These are phyloP conservation scores for Colletotrichum chlorophyti DNA, from an alignment of 2,329 filamentous ascomycete species.

Conservation along the genomic window DNA sequence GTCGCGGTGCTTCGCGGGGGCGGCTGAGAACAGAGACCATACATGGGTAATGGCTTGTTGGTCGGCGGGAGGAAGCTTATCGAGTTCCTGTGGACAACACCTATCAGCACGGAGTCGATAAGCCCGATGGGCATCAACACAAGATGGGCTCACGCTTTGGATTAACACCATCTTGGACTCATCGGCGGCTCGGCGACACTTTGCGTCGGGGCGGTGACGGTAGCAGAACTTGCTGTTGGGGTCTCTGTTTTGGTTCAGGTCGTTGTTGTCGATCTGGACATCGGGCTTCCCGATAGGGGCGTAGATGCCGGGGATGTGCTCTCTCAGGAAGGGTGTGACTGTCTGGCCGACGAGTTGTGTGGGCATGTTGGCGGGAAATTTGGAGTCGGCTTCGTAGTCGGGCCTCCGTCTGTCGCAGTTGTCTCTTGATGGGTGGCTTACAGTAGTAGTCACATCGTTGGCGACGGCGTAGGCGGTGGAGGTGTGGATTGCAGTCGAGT, in stretches of 20 bases:
- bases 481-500: not conserved
- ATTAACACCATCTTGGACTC: slow-evolving; percentile 96
- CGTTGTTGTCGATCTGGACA: slow-evolving; percentile 46
- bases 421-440: slow-evolving; percentile 37
- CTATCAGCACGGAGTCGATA: slow-evolving; percentile 34
- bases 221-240: slow-evolving; percentile 94
- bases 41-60: slow-evolving; percentile 97
- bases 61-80: slow-evolving; percentile 80
- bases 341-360: slow-evolving; percentile 76
- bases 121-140: not conserved
- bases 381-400: slow-evolving; percentile 55
- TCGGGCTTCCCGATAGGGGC: slow-evolving; percentile 74
- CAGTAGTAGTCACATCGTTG: slow-evolving; percentile 21
- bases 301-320: slow-evolving; percentile 90
- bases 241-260: slow-evolving; percentile 40
- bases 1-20: slow-evolving; percentile 90
- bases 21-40: slow-evolving; percentile 97
- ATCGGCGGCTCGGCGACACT: slow-evolving; percentile 91
- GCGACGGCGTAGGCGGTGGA: not conserved
- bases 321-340: slow-evolving; percentile 85
- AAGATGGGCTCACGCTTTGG: slow-evolving; percentile 70
- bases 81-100: slow-evolving; percentile 68
- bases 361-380: slow-evolving; percentile 61
- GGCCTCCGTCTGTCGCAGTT: slow-evolving; percentile 59
- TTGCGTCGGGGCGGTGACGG: slow-evolving; percentile 89